Evolutionary conservation across 345 rosid species (phyloP).

Genomic region (Sapria himalayana): DNA sequence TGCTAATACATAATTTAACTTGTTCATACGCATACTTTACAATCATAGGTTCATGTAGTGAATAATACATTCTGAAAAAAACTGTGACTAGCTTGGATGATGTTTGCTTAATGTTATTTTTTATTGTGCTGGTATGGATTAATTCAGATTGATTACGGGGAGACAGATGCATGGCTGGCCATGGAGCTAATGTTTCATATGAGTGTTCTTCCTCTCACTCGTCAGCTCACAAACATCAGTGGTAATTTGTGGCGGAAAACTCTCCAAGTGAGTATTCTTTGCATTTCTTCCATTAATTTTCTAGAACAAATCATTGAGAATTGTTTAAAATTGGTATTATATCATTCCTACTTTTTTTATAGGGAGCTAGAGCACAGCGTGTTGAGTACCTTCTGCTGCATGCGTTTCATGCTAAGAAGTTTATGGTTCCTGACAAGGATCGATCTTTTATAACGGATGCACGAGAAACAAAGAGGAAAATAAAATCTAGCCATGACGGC

Average conservation of each 20-base stretch:
- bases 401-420: constrained; percentile 79
- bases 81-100: too few species aligned
- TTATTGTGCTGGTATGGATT: constrained; percentile 11
- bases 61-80: too few species aligned
- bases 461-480: constrained; percentile 34
- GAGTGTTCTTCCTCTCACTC: constrained; percentile 93
- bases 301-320: not conserved
- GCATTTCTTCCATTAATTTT: not conserved
- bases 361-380: constrained; percentile 99
- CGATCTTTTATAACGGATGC: constrained; percentile 32
- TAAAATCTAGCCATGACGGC: constrained; percentile 23
- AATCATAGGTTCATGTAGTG: too few species aligned
- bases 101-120: too few species aligned
- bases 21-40: too few species aligned
- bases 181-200: constrained; percentile 98
- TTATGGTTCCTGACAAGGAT: constrained; percentile 78
- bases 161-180: constrained; percentile 95
- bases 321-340: constrained; percentile 3
- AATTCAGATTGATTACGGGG: constrained; percentile 77
- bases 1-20: too few species aligned
- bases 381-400: constrained; percentile 83
- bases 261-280: constrained; percentile 51
- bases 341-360: constrained; percentile 10
- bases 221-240: constrained; percentile 89
- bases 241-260: constrained; percentile 98